phyloP scores from a whole-genome alignment of 2,329 filamentous ascomycete species.

The Exophiala oligosperma region DNA sequence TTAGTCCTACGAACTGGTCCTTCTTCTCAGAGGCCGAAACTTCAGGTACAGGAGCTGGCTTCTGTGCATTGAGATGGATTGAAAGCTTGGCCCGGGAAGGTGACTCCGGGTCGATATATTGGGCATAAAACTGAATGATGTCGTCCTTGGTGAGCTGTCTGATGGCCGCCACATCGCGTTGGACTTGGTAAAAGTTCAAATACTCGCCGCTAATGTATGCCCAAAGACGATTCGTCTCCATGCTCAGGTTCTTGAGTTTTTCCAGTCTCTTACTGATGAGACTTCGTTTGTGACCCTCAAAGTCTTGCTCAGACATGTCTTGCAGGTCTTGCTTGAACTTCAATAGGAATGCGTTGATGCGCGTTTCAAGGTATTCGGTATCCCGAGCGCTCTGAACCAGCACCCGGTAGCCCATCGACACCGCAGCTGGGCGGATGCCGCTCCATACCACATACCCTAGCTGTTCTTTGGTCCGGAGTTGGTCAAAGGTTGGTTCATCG shows the following conservation, averaged over 20 bases:
- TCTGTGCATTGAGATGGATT: slow-evolving; percentile 78
- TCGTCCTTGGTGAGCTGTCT: slow-evolving; percentile 75
- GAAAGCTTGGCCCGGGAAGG: slow-evolving; percentile 75
- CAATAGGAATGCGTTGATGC: slow-evolving; percentile 82
- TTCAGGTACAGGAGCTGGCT: slow-evolving; percentile 42
- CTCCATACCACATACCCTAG: slow-evolving; percentile 96
- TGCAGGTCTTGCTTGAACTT: slow-evolving; percentile 65
- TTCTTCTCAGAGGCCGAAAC: slow-evolving; percentile 45
- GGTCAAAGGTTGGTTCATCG: slow-evolving; percentile 91
- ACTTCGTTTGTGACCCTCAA: slow-evolving; percentile 88
- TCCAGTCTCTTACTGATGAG: slow-evolving; percentile 83
- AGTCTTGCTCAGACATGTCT: slow-evolving; percentile 78
- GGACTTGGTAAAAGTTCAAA: slow-evolving; percentile 84
- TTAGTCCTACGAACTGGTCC: slow-evolving; percentile 41
- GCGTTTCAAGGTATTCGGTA: slow-evolving; percentile 77
- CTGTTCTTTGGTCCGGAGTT: slow-evolving; percentile 90
- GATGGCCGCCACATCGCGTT: slow-evolving; percentile 74
- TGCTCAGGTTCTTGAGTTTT: slow-evolving; percentile 86
- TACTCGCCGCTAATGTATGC: slow-evolving; percentile 79
- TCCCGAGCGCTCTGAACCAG: slow-evolving; percentile 91
- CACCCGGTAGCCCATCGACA: slow-evolving; percentile 81
- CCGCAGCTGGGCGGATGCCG: slow-evolving; percentile 68
- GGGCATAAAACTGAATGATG: slow-evolving; percentile 74
- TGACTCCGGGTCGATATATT: slow-evolving; percentile 74
- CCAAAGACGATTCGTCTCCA: slow-evolving; percentile 83